A percentile compares a stretch with the other conserved stretches of the same genome.
phyloP scores from a whole-genome alignment of 176 grass and related monocot species.

The Areca catechu region DNA sequence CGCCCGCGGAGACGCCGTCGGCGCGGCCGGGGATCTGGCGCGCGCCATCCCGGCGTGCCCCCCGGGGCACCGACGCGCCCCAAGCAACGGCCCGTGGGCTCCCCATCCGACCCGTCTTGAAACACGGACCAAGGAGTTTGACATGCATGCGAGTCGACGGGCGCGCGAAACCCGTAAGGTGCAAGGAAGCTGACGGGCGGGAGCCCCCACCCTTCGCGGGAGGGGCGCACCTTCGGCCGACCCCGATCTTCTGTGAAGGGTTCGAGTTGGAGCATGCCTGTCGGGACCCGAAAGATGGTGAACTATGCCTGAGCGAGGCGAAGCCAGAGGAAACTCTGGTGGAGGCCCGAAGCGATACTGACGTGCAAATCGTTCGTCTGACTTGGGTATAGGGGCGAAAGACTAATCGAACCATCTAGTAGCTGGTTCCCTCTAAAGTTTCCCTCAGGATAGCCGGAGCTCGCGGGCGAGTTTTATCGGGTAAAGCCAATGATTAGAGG shows the following conservation, averaged over 20 bases:
- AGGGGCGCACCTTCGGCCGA: conserved; percentile 13
- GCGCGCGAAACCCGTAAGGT: no score
- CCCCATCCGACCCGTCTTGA: conserved; percentile 33
- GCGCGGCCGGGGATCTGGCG: no score
- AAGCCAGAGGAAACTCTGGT: conserved; percentile 38
- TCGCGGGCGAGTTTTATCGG: no score
- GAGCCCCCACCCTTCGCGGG: no score
- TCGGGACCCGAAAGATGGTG: conserved; percentile 55
- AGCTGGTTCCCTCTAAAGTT: conserved; percentile 54
- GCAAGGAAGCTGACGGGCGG: no score
- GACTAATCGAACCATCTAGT: conserved; percentile 73
- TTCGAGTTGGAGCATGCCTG: conserved; percentile 36
- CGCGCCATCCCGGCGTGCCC: no score
- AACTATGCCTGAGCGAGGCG: background rate
- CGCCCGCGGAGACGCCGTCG: no score
- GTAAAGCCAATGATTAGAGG: conserved; percentile 21
- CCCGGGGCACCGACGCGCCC: no score
- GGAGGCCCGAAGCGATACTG: conserved; percentile 43
- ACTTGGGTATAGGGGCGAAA: conserved; percentile 55
- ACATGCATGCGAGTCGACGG: conserved; percentile 27
- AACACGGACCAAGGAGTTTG: conserved; percentile 31
- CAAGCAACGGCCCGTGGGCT: conserved; percentile 23
- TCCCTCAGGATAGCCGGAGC: conserved; percentile 32
- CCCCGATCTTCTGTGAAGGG: conserved; percentile 35
- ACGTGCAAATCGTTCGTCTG: conserved; percentile 47